Evolutionary conservation across 768 basidiomycete genomes (phyloP).

Genomic region (Suillus clintonianus): DNA sequence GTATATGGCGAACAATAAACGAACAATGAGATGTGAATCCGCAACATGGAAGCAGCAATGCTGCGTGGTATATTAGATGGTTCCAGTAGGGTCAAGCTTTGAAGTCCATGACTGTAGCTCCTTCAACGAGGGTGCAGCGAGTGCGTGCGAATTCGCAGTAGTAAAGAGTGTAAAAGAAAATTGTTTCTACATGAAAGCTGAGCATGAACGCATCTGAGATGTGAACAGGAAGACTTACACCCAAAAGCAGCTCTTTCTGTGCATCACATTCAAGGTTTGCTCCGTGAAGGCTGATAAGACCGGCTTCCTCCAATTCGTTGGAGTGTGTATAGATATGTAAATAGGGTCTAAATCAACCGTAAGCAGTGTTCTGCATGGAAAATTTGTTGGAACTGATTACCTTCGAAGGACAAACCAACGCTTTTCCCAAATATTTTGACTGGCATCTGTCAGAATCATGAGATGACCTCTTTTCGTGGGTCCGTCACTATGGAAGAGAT

Average conservation of each 20-base stretch:
- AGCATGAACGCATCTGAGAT: background rate
- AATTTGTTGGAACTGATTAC: constrained; percentile 38
- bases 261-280: constrained; percentile 86
- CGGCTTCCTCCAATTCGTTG: constrained; percentile 81
- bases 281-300: constrained; percentile 78
- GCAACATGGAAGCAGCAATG: background rate
- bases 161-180: constrained; percentile 92
- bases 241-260: constrained; percentile 84
- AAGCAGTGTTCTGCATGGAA: constrained; percentile 2
- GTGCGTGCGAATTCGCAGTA: constrained; percentile 86
- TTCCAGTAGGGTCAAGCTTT: constrained; percentile 82
- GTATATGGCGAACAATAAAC: constrained; percentile 23
- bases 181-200: constrained; percentile 55
- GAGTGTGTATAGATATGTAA: constrained; percentile 85
- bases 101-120: constrained; percentile 84
- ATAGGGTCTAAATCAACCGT: constrained; percentile 67
- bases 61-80: constrained; percentile 39
- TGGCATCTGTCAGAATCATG: constrained; percentile 78
- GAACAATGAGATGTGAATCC: constrained; percentile 1
- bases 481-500: constrained; percentile 55
- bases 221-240: constrained; percentile 52
- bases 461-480: constrained; percentile 86
- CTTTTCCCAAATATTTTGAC: constrained; percentile 77
- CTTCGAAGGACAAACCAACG: constrained; percentile 87
- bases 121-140: constrained; percentile 79